Evolutionary conservation across 148 eudicot genomes (phyloP), one percentile per base, ranked within the genome.

Genomic region (Rheum nobile): DNA sequence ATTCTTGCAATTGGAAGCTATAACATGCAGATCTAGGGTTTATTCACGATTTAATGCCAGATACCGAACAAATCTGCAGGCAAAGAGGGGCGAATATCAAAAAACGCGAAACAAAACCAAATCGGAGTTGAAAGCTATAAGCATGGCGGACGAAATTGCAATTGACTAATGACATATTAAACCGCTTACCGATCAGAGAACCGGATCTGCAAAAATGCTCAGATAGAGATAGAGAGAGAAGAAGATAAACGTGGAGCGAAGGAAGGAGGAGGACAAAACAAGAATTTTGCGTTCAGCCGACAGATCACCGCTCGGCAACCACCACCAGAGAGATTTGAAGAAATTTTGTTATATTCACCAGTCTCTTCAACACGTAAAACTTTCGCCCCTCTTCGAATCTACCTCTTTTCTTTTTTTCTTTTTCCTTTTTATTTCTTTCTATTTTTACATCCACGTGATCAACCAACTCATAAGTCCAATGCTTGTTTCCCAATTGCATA

Each of bases 21-120:
- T 0, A 67, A 67, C 55, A 28, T 37, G 41, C 55, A 43, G 79
- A 80, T 78, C 77, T 78, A 71, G 82, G 82, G 78, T 52, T 82
- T 71, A 13, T 38, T 0, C 41, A 32, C 61, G 71, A 74, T 28
- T 67, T 5, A 75, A 21, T 72, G 65, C n/a, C 65, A 35, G 13
- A 22, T 7, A 19, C 19, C 16, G 2, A 35, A 61, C 37, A 17
- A 43, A 72, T 41, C 39, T 34, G n/a, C 26, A 75, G 34, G 7
- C 12, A 6, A 29, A 39, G 29, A 32, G 17, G 29, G 8, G 3
- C 28, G 73, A 75, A 17, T 17, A 10, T 13, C 32, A 59, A 59
- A 50, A 59, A 28, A 10, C 67, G 67, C 67, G 34, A 59, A 59
- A 26, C 67, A 59, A 29, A 59, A 59, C 35, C 34, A 24, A 59